Evolutionary conservation across 768 basidiomycete genomes (phyloP).

Genomic region (Pisolithus marmoratus): DNA sequence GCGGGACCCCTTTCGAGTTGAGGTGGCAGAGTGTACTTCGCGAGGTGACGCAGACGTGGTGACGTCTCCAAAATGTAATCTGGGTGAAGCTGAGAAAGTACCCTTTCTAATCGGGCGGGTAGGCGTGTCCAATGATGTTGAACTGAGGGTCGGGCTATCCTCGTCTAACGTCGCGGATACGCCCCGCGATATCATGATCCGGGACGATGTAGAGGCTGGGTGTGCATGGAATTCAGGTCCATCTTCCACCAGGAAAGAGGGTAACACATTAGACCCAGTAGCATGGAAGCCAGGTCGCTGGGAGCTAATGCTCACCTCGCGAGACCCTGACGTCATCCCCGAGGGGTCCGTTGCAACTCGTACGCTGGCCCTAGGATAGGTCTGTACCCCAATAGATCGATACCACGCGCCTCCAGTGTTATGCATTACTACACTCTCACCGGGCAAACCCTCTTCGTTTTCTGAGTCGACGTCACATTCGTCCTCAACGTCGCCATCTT

Average conservation of each 20-base stretch:
- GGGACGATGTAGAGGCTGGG: neutral
- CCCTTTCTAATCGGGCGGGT: neutral
- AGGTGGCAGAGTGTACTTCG: no score
- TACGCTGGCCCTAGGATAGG: constrained; percentile 49
- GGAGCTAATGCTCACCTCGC: constrained; percentile 14
- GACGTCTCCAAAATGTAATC: constrained; percentile 11
- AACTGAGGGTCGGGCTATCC: neutral
- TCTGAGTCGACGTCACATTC: constrained; percentile 47
- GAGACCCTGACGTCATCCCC: constrained; percentile 20
- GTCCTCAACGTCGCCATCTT: constrained; percentile 80
- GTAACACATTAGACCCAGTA: constrained; percentile 1
- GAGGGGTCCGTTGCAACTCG: constrained; percentile 41
- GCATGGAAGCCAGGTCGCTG: constrained; percentile 16
- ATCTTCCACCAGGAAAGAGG: constrained; percentile 1
- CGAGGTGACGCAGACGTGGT: constrained; percentile 11
- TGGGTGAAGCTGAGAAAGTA: constrained; percentile 8
- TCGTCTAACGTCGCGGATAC: neutral
- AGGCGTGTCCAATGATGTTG: constrained; percentile 3
- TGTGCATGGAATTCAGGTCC: neutral
- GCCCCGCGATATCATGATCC: neutral
- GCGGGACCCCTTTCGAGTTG: constrained; percentile 36
- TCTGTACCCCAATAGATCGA: constrained; percentile 67
- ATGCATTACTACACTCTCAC: constrained; percentile 22
- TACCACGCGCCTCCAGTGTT: constrained; percentile 33
- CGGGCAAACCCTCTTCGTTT: constrained; percentile 36